Evolutionary conservation across 345 rosid genomes (phyloP).

Genomic region (Iberis pinnata): DNA sequence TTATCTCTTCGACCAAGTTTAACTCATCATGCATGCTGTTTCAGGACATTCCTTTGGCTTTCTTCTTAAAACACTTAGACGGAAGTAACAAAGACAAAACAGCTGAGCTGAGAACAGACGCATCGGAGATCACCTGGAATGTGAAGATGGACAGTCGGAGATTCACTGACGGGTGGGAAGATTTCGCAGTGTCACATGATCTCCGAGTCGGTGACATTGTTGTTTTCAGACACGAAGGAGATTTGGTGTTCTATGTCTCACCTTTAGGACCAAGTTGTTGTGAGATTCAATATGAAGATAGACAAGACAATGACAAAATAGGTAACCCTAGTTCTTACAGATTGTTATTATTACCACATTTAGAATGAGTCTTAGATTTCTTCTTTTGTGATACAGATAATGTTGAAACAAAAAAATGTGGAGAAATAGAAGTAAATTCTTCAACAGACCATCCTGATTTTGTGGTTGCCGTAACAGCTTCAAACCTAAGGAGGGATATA

Average conservation of each 20-base stretch:
- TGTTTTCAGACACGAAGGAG: conserved; percentile 22
- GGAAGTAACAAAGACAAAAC: neutral
- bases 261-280: conserved; percentile 18
- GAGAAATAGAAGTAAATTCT: too few species aligned
- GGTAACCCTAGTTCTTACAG: neutral
- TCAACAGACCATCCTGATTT: too few species aligned
- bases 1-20: neutral
- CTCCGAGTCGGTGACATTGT: conserved; percentile 21
- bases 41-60: conserved; percentile 21
- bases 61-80: conserved; percentile 7
- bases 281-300: conserved; percentile 13
- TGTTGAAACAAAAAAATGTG: too few species aligned
- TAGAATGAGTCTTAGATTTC: too few species aligned
- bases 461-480: too few species aligned
- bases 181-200: conserved; percentile 16
- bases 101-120: conserved; percentile 7
- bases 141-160: conserved; percentile 15
- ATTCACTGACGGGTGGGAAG: conserved; percentile 23
- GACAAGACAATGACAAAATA: neutral
- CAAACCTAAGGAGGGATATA: too few species aligned
- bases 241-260: conserved; percentile 19
- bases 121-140: conserved; percentile 13
- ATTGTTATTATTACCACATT: too few species aligned
- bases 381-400: too few species aligned
- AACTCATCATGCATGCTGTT: conserved; percentile 4